Percentiles rank a stretch among this genome's conserved stretches.
Evolutionary conservation across 306 rosid genomes (phyloP).

Genomic region (Trifolium fragiferum): DNA sequence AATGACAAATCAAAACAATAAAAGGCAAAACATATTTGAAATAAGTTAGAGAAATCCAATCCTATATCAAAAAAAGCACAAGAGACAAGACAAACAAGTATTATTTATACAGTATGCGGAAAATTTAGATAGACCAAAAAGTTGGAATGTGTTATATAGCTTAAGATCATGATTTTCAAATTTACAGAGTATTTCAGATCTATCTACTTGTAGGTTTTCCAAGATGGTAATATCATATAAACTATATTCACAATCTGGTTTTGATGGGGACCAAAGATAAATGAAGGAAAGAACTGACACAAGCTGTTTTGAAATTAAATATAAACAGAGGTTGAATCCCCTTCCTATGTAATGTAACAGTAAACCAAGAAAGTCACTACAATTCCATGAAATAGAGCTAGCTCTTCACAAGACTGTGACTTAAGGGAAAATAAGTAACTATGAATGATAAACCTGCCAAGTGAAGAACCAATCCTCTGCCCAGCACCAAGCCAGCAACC

Average conservation of each 20-base stretch:
- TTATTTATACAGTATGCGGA: neutral
- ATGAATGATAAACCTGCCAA: neutral
- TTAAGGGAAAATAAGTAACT: neutral
- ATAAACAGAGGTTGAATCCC: neutral
- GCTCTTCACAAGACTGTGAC: neutral
- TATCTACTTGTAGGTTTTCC: neutral
- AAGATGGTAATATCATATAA: neutral
- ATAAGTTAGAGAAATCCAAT: conserved; percentile 18
- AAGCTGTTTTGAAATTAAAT: neutral
- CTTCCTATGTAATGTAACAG: neutral
- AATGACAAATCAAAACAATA: conserved; percentile 26
- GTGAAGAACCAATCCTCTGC: neutral
- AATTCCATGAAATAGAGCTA: too few relatives aligned
- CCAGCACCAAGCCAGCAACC: neutral
- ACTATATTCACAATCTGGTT: neutral
- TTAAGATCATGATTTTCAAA: conserved; percentile 26
- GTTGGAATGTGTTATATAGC: conserved; percentile 17
- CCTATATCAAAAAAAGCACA: conserved; percentile 10
- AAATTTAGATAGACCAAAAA: conserved; percentile 28
- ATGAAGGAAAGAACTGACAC: neutral
- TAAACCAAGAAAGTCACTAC: too few relatives aligned
- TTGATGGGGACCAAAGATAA: neutral
- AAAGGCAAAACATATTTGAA: conserved; percentile 12
- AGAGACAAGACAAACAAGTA: conserved; percentile 4
- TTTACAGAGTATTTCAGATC: neutral